These are phyloP conservation scores for Letharia lupina DNA, from an alignment of 495 filamentous ascomycete species.

Conservation along the genomic window DNA sequence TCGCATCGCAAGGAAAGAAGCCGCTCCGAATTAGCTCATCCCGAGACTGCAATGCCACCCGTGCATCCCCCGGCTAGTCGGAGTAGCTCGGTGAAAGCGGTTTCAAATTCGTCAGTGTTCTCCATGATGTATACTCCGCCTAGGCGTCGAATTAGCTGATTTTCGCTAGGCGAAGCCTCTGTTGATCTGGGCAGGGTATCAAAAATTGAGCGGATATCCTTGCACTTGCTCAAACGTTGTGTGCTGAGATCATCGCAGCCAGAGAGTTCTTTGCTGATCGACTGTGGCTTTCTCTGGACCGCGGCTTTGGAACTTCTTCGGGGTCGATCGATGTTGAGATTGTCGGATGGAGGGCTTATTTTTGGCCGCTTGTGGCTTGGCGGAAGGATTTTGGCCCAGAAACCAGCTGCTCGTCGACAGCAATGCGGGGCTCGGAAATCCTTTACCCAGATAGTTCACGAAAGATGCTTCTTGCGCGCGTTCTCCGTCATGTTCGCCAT, in stretches of 20 bases:
- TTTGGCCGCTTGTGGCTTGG: neutral
- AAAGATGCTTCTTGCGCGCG: no score
- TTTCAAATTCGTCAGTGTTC: neutral
- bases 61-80: neutral
- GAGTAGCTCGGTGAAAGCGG: neutral
- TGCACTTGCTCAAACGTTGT: neutral
- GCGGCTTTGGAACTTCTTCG: no score
- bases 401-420: neutral
- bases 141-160: neutral
- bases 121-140: neutral
- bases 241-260: neutral
- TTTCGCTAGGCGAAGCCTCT: neutral
- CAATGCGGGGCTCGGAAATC: neutral
- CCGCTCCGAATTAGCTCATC: neutral
- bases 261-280: neutral
- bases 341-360: neutral
- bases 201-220: neutral
- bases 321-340: neutral
- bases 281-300: neutral
- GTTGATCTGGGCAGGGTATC: neutral
- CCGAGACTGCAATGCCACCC: neutral
- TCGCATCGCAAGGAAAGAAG: neutral
- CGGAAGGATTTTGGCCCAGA: neutral
- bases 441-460: neutral
- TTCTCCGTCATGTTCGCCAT: neutral